phyloP scores from a whole-genome alignment of 371 early-diverging fungal genomes.

The Mortierella polycephala region DNA sequence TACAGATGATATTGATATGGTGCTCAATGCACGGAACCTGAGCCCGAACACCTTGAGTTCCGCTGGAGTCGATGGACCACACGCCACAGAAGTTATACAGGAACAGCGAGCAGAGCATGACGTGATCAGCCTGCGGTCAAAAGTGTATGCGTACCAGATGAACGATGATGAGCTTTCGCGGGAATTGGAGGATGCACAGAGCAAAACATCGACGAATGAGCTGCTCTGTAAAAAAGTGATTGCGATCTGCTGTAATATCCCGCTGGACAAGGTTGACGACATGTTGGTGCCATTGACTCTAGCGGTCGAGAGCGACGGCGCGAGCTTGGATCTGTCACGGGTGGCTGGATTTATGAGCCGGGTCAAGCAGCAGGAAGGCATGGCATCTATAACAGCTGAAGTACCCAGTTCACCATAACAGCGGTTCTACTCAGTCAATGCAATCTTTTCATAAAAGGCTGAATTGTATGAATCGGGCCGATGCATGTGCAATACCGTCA shows the following conservation, averaged over 20 bases:
- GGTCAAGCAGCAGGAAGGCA: constrained; percentile 58
- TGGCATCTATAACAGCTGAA: too few relatives aligned
- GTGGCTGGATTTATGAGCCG: constrained; percentile 71
- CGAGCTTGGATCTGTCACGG: constrained; percentile 67
- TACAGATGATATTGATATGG: constrained; percentile 16
- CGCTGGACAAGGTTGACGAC: constrained; percentile 74
- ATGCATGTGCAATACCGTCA: too few relatives aligned
- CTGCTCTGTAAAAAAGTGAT: constrained; percentile 77
- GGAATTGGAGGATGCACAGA: constrained; percentile 55
- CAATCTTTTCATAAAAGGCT: too few relatives aligned
- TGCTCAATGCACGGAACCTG: background rate
- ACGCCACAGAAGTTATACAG: constrained; percentile 9
- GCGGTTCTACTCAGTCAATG: too few relatives aligned
- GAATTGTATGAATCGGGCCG: too few relatives aligned
- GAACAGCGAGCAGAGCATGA: constrained; percentile 36
- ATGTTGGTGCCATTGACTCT: constrained; percentile 72
- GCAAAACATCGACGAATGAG: constrained; percentile 64
- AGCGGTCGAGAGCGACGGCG: constrained; percentile 81
- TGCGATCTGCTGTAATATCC: constrained; percentile 76
- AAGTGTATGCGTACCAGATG: constrained; percentile 59
- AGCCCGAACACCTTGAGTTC: background rate
- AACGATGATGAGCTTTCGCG: constrained; percentile 57
- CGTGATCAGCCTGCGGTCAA: constrained; percentile 55
- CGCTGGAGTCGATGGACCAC: background rate
- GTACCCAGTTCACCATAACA: too few relatives aligned